These are phyloP conservation scores for Pyracantha coccinea DNA, from an alignment of 331 rosid species.

Conservation along the genomic window DNA sequence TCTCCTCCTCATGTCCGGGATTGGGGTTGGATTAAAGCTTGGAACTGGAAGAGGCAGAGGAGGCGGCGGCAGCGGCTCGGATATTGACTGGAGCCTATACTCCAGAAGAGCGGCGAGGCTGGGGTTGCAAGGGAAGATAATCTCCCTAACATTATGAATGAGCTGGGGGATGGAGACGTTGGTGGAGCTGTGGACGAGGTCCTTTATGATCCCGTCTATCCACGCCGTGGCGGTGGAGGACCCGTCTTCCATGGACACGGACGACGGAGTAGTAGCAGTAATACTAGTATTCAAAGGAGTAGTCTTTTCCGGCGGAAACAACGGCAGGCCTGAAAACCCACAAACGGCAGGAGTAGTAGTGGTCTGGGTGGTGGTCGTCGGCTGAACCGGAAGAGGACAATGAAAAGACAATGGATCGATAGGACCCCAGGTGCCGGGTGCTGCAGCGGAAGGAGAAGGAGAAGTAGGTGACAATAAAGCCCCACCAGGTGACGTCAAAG, in stretches of 20 bases:
- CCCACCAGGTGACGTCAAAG: constrained; percentile 35
- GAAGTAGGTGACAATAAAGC: constrained; percentile 18
- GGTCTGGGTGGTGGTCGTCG: constrained; percentile 3
- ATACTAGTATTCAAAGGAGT: constrained; percentile 11
- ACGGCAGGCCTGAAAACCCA: constrained; percentile 93
- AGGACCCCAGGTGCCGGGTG: constrained; percentile 13
- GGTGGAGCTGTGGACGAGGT: constrained; percentile 74
- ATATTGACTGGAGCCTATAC: constrained; percentile 61
- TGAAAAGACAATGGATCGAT: constrained; percentile 21
- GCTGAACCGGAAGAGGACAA: constrained; percentile 21
- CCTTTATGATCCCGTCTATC: constrained; percentile 85
- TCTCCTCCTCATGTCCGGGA: neutral
- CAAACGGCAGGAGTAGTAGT: constrained; percentile 44
- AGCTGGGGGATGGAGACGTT: constrained; percentile 85
- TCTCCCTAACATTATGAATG: constrained; percentile 83
- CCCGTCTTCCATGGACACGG: constrained; percentile 52
- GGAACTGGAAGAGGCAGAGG: constrained; percentile 17
- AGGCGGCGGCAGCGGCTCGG: constrained; percentile 24
- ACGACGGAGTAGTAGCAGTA: neutral
- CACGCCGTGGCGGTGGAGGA: constrained; percentile 65
- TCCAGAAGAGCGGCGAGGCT: constrained; percentile 83
- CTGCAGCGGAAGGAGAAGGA: neutral
- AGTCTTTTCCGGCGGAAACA: constrained; percentile 60
- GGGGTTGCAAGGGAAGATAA: constrained; percentile 90
- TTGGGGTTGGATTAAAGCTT: neutral